Conservation (phyloP, 495 filamentous ascomycete genomes). For the Aspergillus carlsbadensis region DNA sequence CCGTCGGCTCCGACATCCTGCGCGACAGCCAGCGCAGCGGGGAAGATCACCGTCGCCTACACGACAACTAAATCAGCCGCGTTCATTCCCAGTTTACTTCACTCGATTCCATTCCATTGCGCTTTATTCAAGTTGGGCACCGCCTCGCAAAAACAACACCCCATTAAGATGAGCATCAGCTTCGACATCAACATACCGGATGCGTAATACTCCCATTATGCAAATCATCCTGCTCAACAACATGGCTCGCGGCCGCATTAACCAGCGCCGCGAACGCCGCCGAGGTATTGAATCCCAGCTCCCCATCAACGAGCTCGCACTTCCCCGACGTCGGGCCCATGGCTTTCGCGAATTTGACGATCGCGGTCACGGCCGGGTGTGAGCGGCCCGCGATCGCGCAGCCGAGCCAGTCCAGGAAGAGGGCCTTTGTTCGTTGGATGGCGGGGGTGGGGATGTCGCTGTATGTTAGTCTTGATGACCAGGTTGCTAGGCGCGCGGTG, state of each 20-base stretch:
- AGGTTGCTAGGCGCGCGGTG: too few species aligned
- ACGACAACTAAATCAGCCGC: too few species aligned
- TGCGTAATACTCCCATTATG: conserved; percentile 41
- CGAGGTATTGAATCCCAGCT: conserved; percentile 20
- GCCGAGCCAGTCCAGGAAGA: conserved; percentile 34
- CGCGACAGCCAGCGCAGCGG: conserved; percentile 33
- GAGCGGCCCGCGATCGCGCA: conserved; percentile 36
- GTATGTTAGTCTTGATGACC: not conserved
- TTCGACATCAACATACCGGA: conserved; percentile 31
- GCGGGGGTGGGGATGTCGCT: conserved; percentile 6
- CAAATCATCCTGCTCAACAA: conserved; percentile 41
- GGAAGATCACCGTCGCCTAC: conserved; percentile 38
- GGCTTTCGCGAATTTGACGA: conserved; percentile 24
- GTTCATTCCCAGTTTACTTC: too few species aligned
- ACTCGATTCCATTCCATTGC: too few species aligned
- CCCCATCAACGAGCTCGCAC: conserved; percentile 32
- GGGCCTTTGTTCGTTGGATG: conserved; percentile 35
- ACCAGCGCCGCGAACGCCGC: conserved; percentile 36
- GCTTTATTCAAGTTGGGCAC: too few species aligned
- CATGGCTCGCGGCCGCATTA: conserved; percentile 37
- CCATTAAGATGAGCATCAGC: too few species aligned
- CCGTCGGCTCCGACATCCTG: conserved; percentile 32
- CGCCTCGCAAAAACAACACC: too few species aligned
- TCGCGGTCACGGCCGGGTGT: conserved; percentile 33
- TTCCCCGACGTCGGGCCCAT: conserved; percentile 35